Base-by-base conservation (phyloP, 805 yeast species). In the Cyberlindnera xylosilytica region DNA sequence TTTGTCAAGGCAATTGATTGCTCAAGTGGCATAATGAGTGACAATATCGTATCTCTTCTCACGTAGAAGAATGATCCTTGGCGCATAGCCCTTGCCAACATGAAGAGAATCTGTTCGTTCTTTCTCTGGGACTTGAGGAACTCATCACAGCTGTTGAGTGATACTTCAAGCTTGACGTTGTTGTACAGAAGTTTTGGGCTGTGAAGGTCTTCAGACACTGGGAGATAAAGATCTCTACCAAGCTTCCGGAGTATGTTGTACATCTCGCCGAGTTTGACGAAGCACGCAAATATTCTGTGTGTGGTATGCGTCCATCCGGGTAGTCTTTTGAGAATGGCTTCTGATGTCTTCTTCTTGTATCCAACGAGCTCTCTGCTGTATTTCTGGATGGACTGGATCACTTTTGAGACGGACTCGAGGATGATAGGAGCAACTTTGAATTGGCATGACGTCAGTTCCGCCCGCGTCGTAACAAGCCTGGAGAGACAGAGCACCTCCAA, bases 271-370 rank as follows among this genome's bases (percentile, higher is more conserved):
- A 73, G 52, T 33, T 74, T 58, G 7, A 54, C 41, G 26, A 49
- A 47, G 11, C 44, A 52, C 13, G 74, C 65, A 43, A 76, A 67
- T 4, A 76, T 60, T 44, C 73, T 63, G 50, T 79, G 83, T 31
- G 75, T 52, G 0, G 76, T 57, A 44, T 61, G 66, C n/a, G 61
- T 53, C 64, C 68, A 63, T 37, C 56, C 50, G 4, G 72, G 69
- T 2, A 69, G 36, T 17, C 63, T 58, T 28, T 60, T 60, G 9
- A 68, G 34, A 16, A 42, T 33, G 1, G 45, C 45, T 17, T 57
- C 57, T 8, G 41, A 31, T 0, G 56, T 46, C 24, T 45, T 51
- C 15, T 37, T 39, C n/a, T 57, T 52, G 42, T 56, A 65, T 18
- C 46, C 52, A 27, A 49, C 41, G 12, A 68, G 41, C 40, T 54